phyloP scores from a whole-genome alignment of 108 stramenopile species.

The Pseudonitzschia delicatissima region DNA sequence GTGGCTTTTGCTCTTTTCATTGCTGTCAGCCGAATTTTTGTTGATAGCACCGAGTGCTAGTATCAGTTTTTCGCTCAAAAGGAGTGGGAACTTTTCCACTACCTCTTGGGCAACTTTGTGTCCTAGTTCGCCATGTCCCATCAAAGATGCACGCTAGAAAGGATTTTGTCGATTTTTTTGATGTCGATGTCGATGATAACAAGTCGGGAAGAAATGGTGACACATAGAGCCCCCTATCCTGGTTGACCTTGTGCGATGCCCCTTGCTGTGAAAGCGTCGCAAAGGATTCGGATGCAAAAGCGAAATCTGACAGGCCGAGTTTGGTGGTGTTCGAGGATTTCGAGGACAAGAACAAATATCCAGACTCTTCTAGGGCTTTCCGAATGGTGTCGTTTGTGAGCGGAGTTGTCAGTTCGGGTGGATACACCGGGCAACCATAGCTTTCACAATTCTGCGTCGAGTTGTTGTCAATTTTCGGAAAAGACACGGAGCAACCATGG shows the following conservation, averaged over 20 bases:
- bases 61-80: conserved; percentile 39
- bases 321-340: neutral
- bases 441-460: neutral
- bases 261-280: conserved; percentile 27
- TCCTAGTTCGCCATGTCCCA: conserved; percentile 64
- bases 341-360: neutral
- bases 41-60: neutral
- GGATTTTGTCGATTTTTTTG: conserved; percentile 1
- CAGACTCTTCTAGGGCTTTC: neutral
- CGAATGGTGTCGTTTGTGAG: neutral
- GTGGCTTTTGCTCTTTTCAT: neutral
- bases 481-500: too few relatives aligned
- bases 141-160: conserved; percentile 70
- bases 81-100: conserved; percentile 39
- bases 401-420: conserved; percentile 29
- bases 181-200: neutral
- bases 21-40: too few relatives aligned
- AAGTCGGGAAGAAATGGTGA: conserved; percentile 35
- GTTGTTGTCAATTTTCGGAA: neutral
- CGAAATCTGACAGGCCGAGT: neutral
- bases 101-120: conserved; percentile 49
- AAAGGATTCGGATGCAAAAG: conserved; percentile 5
- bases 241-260: conserved; percentile 41
- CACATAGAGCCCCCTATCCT: conserved; percentile 60
- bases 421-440: conserved; percentile 28